Base-by-base conservation (phyloP, 805 yeast species). In the Scheffersomyces coipomensis region DNA sequence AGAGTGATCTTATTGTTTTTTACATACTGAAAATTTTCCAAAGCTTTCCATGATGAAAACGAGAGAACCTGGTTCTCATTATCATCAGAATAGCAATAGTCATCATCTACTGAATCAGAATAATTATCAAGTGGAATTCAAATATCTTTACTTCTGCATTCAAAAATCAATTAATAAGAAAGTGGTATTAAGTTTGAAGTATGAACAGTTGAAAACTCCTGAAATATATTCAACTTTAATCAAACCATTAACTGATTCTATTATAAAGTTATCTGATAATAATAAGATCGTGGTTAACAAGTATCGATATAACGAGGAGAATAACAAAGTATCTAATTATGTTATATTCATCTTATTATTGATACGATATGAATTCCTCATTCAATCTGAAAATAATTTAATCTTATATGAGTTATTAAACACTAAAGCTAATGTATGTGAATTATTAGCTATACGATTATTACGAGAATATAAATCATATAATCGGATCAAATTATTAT, bases 401-500 rank as follows among this genome's bases (percentile, higher is more conserved):
- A 58, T 67, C 13, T 49, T 57, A 40, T 66, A 49, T 42, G 74
- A 68, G 29, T 50, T 68, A 33, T 52, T 68, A 37, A 41, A 42
- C 11, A 75, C 82, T 3, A 68, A 78, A 38, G 71, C 81, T 24
- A 67, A 60, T 40, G 61, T 76, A 3, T 78, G 83, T 48, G 83
- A 78, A 52, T 48, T 74, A n/a, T 56, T 76, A 25, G 78, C 81
- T 2, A 62, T 75, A 16, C 59, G 78, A 43, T 63, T 78, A 53
- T 58, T 77, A 22, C 57, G 73, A 33, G 80, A 74, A 40, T 73
- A 68, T 44, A 62, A 62, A 31, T 60, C 68, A 2, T 58, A 54
- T 23, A 71, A 66, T 39, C 52, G 79, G 31, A 71, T 76, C 29
- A 67, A 72, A 45, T 58, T 72, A 21, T 52, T 78, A 13, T 75